Percentiles rank a stretch among this genome's conserved stretches.
phyloP scores from a whole-genome alignment of 305 asterid genomes.

The Nicotiana rustica region DNA sequence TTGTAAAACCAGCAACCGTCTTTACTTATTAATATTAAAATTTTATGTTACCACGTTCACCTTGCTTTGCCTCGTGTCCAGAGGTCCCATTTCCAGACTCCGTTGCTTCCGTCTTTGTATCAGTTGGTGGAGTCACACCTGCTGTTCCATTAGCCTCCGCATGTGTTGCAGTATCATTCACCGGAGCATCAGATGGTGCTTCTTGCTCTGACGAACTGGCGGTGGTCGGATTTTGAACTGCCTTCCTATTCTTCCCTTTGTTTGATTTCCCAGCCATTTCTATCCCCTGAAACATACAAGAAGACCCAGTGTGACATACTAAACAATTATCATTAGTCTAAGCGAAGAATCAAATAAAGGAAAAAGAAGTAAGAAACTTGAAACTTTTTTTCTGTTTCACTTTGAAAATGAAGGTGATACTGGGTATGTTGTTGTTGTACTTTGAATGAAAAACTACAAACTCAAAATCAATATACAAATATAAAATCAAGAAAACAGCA shows the following conservation, averaged over 20 bases:
- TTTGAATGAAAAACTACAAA: neutral
- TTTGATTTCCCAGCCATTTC: constrained; percentile 79
- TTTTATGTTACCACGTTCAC: constrained; percentile 43
- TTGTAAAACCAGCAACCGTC: neutral
- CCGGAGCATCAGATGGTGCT: constrained; percentile 51
- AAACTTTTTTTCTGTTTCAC: neutral
- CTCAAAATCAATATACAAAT: neutral
- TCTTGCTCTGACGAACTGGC: constrained; percentile 44
- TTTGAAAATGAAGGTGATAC: neutral
- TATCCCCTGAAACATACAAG: constrained; percentile 40
- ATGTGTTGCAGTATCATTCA: constrained; percentile 42
- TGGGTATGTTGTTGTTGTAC: too few species aligned
- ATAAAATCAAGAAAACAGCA: neutral
- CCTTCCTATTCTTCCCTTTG: constrained; percentile 69
- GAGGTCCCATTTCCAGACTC: constrained; percentile 46
- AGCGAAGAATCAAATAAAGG: neutral
- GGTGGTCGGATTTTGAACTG: constrained; percentile 46
- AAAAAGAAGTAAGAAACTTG: neutral
- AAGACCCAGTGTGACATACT: too few species aligned
- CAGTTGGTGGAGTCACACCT: constrained; percentile 44
- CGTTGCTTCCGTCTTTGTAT: constrained; percentile 44
- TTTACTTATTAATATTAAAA: neutral
- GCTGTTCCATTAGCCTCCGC: constrained; percentile 57
- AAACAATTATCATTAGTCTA: neutral
- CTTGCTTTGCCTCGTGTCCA: constrained; percentile 56